Base-by-base conservation (phyloP, 768 basidiomycete species). In the Brasilioporus rufonigricans region DNA sequence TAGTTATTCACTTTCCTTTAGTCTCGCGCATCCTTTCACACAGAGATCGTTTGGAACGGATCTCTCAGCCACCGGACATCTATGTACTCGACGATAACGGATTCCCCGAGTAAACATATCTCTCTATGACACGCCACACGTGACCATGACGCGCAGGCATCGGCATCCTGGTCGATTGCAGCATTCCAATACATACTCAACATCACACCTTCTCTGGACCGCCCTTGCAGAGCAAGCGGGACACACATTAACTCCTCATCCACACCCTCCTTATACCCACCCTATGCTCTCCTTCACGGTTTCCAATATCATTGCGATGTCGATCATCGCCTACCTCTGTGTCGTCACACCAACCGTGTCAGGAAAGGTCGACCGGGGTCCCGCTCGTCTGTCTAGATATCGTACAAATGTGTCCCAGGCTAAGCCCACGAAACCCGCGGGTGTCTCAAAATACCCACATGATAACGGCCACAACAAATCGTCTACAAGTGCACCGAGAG, bases 191-290 rank as follows among this genome's bases (percentile, higher is more conserved):
- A 12, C 18, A 23, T n/a, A 39, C 19, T 11, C 39, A 39, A 21
- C 39, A 39, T 19, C 40, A 8, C 21, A n/a, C 23, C 21, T n/a
- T n/a, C 16, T 10, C 31, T 41, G 23, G 46, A 35, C 53, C 53
- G 56, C n/a, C 27, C 50, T 56, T 61, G 65, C 40, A 66, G 50
- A 55, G 41, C 58, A 66, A 63, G 47, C 23, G n/a, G 14, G 11
- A 52, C 23, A 2, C 21, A 38, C 23, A 8, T 27, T 14, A 13
- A 10, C 3, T 24, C 5, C 21, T 14, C 19, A 11, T 21, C 47
- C 6, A 46, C 48, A 2, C 24, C 7, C 41, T 7, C 38, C 31
- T 3, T 24, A 8, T 19, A 1, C 40, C 18, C 12, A 8, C 3
- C 31, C n/a, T n/a, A 66, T 66, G 63, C 18, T 38, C n/a, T 26